Evolutionary conservation across 768 basidiomycete species (phyloP), one percentile per base, ranked within the genome.

Genomic region (Boletus bicolor): DNA sequence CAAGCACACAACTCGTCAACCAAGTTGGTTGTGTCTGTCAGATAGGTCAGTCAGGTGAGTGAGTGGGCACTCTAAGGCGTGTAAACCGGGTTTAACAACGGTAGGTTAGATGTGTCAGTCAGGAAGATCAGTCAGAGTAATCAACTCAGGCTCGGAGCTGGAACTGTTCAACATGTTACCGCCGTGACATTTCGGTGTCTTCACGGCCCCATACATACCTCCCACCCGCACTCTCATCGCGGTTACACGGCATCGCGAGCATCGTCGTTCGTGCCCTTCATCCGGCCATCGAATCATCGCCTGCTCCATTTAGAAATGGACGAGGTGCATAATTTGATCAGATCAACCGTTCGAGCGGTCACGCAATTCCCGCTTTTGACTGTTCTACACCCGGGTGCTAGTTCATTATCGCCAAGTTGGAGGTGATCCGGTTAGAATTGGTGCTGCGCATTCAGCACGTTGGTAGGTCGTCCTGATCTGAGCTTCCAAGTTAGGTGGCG

Each of bases 251-350:
- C 55, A 50, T 67, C 49, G 59, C 59, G 11, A 58, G 21, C 41
- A n/a, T 57, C 61, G 0, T 57, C 66, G 36, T 67, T 63, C 28
- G 55, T 66, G 47, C 49, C 68, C 15, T 50, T 67, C 34, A 1
- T 67, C 7, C 55, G 61, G 19, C 28, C 68, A 7, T 63, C 64
- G 0, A 53, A 54, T 35, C n/a, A 3, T 8, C 61, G 66, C 3
- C 57, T 67, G 26, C 55, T 67, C 38, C 53, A 66, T 5, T 39
- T 67, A 34, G 66, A 67, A 35, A 66, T 67, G 44, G 61, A 66
- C 57, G 66, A 68, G 53, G 64, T 64, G 38, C 48, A 60, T 45
- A 1, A 1, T 17, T 44, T 3, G 21, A 24, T 24, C 21, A 1
- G 41, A 47, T 49, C 8, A 41, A 15, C 10, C 12, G 26, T 32